These are phyloP conservation scores for Aegilops bicornis DNA, from an alignment of 176 grass and related monocot genomes.

Conservation along the genomic window DNA sequence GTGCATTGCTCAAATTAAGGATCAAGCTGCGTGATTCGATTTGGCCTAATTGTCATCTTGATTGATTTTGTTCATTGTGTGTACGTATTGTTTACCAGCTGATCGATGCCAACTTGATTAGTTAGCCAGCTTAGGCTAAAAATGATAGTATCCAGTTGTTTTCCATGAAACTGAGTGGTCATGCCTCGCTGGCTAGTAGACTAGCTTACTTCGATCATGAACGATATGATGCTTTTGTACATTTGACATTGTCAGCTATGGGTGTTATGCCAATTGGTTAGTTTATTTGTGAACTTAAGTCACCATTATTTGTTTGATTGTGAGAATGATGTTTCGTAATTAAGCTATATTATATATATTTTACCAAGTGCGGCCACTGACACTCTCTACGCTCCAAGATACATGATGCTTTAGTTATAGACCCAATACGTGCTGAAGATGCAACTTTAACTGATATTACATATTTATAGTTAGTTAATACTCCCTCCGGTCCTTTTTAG, in stretches of 20 bases:
- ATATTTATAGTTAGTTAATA: no score
- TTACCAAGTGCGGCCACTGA: background rate
- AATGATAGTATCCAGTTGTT: background rate
- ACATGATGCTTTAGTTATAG: no score
- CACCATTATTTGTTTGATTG: background rate
- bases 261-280: no score
- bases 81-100: background rate
- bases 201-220: background rate
- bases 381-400: no score
- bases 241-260: background rate
- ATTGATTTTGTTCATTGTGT: background rate
- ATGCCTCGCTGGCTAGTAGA: background rate
- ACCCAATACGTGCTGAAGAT: no score
- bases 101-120: background rate
- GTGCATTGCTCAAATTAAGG: background rate
- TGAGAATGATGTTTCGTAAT: background rate
- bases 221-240: background rate
- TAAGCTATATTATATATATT: background rate
- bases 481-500: no score
- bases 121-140: background rate
- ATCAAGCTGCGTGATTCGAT: background rate
- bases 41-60: background rate
- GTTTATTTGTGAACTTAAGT: background rate
- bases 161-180: background rate
- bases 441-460: no score